Base-by-base conservation (phyloP, 1,284 basidiomycete species). In the Sanghuangporus weigelae region DNA sequence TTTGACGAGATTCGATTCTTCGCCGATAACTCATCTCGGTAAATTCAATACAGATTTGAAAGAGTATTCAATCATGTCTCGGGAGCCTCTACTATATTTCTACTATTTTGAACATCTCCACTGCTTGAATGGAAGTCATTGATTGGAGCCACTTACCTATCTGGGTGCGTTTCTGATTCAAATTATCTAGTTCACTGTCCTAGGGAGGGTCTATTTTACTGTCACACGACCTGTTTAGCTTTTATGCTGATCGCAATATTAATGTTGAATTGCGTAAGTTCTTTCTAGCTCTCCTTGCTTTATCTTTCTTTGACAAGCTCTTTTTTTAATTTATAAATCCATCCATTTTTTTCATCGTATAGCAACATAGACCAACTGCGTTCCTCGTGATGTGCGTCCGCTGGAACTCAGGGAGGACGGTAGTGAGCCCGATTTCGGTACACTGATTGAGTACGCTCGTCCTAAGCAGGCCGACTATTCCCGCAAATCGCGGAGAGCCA, bases 311-410 rank as follows among this genome's bases (percentile, higher is more conserved):
- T 36, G 58, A 19, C 26, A 19, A 3, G 35, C 14, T 38, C 16
- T 2, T 69, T n/a, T 16, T 68, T 0, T n/a, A n/a, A n/a, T n/a
- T n/a, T 82, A 81, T 5, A 79, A 69, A 38, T 85, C n/a, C n/a
- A n/a, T n/a, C n/a, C 79, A 35, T 90, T 76, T n/a, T 76, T 72
- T 67, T 84, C 85, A 23, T 78, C 78, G 56, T 90, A 71, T 23
- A 91, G 72, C 11, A 90, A 72, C 8, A n/a, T n/a, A n/a, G n/a
- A n/a, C 84, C 84, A 38, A 84, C 76, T 0, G 86, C 82, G 69
- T 89, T 85, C 10, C 84, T 79, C 7, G 80, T 76, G 58, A 92
- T 81, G 67, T 89, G 84, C 2, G 84, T 87, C 40, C 84, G 77
- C 65, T 89, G 87, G 71, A 86, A 90, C 1, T 72, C 72, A 3